These are phyloP conservation scores for Avicennia marina DNA, from an alignment of 257 asterid species.

Conservation along the genomic window DNA sequence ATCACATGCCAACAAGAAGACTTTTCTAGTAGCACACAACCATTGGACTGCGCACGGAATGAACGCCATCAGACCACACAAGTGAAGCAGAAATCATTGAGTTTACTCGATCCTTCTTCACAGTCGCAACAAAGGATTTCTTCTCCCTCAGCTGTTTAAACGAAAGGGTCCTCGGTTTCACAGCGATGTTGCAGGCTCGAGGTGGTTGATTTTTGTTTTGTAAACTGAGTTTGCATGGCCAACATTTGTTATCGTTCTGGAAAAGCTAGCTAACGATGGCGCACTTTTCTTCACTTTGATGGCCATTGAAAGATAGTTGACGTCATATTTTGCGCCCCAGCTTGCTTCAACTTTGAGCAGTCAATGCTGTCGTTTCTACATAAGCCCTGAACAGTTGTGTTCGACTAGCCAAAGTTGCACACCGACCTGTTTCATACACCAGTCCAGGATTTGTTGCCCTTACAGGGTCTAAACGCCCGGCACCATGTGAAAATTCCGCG, in stretches of 20 bases:
- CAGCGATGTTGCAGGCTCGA: not conserved
- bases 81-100: conserved; percentile 17
- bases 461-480: conserved; percentile 17
- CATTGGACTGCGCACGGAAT: conserved; percentile 17
- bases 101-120: not conserved
- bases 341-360: no score
- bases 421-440: conserved; percentile 20
- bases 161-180: not conserved
- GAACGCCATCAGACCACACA: conserved; percentile 25
- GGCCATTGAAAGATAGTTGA: conserved; percentile 17
- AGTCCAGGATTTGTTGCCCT: conserved; percentile 25
- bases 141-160: conserved; percentile 4
- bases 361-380: no score
- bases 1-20: no score
- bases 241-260: conserved; percentile 14
- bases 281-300: not conserved
- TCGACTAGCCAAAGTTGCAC: conserved; percentile 8
- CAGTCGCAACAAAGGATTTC: conserved; percentile 18
- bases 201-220: conserved; percentile 3
- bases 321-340: no score
- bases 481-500: conserved; percentile 21
- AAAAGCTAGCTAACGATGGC: conserved; percentile 2
- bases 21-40: conserved; percentile 6
- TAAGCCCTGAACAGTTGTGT: no score
- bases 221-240: conserved; percentile 10